Percentiles rank a stretch among this genome's conserved stretches.
These are phyloP conservation scores for Russula abietina DNA, from an alignment of 768 basidiomycete genomes.

Conservation along the genomic window DNA sequence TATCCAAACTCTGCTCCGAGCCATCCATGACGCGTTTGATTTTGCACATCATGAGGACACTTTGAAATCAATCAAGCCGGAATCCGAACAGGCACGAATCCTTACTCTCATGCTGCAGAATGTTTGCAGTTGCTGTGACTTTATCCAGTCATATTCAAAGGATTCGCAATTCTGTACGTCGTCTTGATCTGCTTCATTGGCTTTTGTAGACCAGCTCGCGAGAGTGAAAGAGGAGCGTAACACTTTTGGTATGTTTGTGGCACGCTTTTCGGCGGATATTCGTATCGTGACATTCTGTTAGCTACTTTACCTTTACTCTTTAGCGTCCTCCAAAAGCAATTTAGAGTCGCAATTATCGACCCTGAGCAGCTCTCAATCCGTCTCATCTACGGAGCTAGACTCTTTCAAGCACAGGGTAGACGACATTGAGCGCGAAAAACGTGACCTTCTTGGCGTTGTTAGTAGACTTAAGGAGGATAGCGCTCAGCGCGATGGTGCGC, in stretches of 20 bases:
- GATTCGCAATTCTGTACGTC: too few species aligned
- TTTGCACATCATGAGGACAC: too few species aligned
- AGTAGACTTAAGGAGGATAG: constrained; percentile 77
- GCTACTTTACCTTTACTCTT: neutral
- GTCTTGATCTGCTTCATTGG: too few species aligned
- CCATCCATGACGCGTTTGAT: too few species aligned
- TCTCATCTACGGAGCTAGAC: constrained; percentile 58
- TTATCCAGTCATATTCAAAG: too few species aligned
- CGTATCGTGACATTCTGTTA: constrained; percentile 17
- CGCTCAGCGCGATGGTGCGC: constrained; percentile 65
- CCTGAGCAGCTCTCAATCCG: constrained; percentile 52
- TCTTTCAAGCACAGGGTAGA: constrained; percentile 57
- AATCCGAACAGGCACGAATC: too few species aligned
- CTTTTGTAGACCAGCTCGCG: too few species aligned
- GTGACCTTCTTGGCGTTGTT: constrained; percentile 77
- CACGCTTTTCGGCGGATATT: constrained; percentile 2
- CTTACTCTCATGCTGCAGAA: too few species aligned
- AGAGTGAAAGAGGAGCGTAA: constrained; percentile 62
- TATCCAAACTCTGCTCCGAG: too few species aligned
- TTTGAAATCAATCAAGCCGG: too few species aligned
- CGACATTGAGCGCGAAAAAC: constrained; percentile 83
- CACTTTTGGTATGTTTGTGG: constrained; percentile 48
- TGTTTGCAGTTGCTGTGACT: too few species aligned
- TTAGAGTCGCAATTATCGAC: constrained; percentile 52
- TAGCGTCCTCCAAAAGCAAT: constrained; percentile 42